Conservation (phyloP, 2,329 filamentous ascomycete genomes). For the Keithomyces neogunnii region DNA sequence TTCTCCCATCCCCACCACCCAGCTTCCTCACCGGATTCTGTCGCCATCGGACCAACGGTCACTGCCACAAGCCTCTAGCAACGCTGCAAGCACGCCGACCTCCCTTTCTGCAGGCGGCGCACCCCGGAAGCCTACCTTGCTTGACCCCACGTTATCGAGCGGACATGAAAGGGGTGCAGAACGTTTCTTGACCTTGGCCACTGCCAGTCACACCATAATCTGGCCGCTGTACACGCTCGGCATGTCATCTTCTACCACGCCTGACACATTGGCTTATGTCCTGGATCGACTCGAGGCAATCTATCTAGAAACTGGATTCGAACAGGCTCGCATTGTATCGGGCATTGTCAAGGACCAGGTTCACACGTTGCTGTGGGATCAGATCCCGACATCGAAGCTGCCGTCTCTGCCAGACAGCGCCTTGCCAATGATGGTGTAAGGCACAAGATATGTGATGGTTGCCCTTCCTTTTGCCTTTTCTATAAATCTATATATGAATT, state of each 20-base stretch:
- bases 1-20: slow-evolving; percentile 19
- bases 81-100: slow-evolving; percentile 5
- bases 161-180: slow-evolving; percentile 28
- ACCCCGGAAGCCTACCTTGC: slow-evolving; percentile 25
- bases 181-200: slow-evolving; percentile 39
- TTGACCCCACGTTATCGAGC: slow-evolving; percentile 29
- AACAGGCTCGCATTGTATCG: slow-evolving; percentile 35
- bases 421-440: slow-evolving; percentile 19
- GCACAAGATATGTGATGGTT: no score
- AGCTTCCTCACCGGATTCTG: slow-evolving; percentile 21
- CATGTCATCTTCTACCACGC: slow-evolving; percentile 35
- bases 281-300: slow-evolving; percentile 36
- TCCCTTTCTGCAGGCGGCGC: slow-evolving; percentile 1
- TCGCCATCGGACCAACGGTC: slow-evolving; percentile 12
- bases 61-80: not conserved
- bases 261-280: slow-evolving; percentile 33
- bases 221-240: slow-evolving; percentile 43
- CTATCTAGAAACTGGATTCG: slow-evolving; percentile 35
- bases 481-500: not conserved
- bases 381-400: slow-evolving; percentile 17
- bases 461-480: not conserved
- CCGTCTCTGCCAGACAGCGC: slow-evolving; percentile 17
- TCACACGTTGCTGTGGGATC: slow-evolving; percentile 17
- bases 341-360: slow-evolving; percentile 31
- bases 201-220: slow-evolving; percentile 38